Evolutionary conservation across 2,329 filamentous ascomycete species (phyloP).

Genomic region (Stagonosporopsis rhizophila): DNA sequence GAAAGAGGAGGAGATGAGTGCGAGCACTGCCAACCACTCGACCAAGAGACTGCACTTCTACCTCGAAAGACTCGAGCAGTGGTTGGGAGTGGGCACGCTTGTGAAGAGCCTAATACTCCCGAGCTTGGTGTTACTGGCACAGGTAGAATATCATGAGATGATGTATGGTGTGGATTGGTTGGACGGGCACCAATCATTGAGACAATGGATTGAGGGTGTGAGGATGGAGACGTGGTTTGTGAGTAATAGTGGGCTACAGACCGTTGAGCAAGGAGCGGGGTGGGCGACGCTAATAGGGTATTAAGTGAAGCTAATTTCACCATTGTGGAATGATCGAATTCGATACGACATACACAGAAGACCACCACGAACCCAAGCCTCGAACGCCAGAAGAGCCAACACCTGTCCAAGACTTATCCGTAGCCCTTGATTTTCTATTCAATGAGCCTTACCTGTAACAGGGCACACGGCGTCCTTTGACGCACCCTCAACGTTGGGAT

Average conservation of each 20-base stretch:
- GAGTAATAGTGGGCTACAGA: conserved; percentile 9
- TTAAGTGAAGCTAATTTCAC: background rate
- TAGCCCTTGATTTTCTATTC: no score
- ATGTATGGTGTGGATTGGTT: conserved; percentile 24
- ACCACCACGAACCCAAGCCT: background rate
- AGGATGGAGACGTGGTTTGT: conserved; percentile 22
- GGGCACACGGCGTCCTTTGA: conserved; percentile 52
- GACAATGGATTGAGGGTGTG: conserved; percentile 13
- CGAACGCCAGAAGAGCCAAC: conserved; percentile 13
- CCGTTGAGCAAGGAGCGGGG: conserved; percentile 15
- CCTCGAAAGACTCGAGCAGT: conserved; percentile 20
- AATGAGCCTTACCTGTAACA: conserved; percentile 48
- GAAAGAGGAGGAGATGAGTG: conserved; percentile 1
- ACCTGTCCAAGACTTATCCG: background rate
- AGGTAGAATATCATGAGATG: conserved; percentile 20
- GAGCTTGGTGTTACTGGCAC: conserved; percentile 23
- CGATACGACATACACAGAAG: background rate
- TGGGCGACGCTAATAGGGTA: conserved; percentile 5
- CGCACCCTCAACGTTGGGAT: conserved; percentile 50
- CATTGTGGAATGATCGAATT: no score
- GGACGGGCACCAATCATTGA: conserved; percentile 22
- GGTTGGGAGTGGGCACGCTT: conserved; percentile 18
- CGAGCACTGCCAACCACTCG: conserved; percentile 13
- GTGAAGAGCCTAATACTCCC: conserved; percentile 17
- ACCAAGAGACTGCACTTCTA: background rate